Base-by-base conservation (phyloP, 2,329 filamentous ascomycete genomes). In the Intubia oerlemansii region DNA sequence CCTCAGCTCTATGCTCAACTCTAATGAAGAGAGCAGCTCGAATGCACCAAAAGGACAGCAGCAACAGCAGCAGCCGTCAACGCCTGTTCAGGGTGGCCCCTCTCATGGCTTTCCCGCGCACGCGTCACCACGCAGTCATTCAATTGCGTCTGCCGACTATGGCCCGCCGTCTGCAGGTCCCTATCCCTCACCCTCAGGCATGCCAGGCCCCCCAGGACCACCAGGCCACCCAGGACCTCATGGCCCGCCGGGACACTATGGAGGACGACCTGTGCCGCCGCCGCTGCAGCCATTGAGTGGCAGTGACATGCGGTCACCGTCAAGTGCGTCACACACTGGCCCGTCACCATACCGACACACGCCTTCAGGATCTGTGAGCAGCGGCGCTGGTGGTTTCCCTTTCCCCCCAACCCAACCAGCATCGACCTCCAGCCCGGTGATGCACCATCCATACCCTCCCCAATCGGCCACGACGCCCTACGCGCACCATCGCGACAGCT, bases 1-100 rank as follows among this genome's bases (percentile, higher is more conserved):
- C 50, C 52, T 66, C 32, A 48, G 52, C 36, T 56, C 54, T 11
- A 59, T 70, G 40, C 47, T 69, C 27, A 69, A 67, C 44, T 51
- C 54, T 14, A 53, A 57, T 20, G 62, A 62, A 35, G 56, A 44
- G n/a, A n/a, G n/a, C 47, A 30, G 31, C 38, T 35, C 24, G 32
- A 39, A 29, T 7, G 45, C 39, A n/a, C n/a, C 43, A 17, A 42
- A 34, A 16, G n/a, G n/a, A n/a, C 42, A 27, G 29, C 42, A 14
- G 8, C 32, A 31, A 4, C 39, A 36, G 22, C 46, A 36, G 17
- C 45, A 41, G 24, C 49, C 32, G 6, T 43, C 39, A 5, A 54
- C 52, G 4, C 52, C 51, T 7, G 37, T 49, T 18, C 58, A 57
- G 39, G 44, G 47, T 1, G 49, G 52, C 4, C 48, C 51, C 24